A percentile compares a stretch with the other conserved stretches of the same genome.
phyloP scores from a whole-genome alignment of 225 moss, liverwort and hornwort genomes.

The Thuidium tamariscinum region DNA sequence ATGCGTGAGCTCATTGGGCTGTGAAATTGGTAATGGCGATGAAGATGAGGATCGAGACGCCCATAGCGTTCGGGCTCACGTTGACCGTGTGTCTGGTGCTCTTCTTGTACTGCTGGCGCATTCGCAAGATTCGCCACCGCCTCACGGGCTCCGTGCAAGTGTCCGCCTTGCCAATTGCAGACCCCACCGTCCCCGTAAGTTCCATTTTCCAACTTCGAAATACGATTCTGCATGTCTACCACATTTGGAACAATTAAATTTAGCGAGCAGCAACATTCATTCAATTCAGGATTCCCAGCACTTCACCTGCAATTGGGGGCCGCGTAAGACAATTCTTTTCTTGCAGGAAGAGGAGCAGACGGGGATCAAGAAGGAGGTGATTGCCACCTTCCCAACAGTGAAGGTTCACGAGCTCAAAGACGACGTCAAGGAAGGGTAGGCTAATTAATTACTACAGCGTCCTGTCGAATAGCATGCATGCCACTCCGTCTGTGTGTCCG shows the following conservation, averaged over 20 bases:
- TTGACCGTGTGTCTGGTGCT: slow-evolving; percentile 29
- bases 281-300: neutral
- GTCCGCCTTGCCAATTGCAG: slow-evolving; percentile 16
- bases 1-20: neutral
- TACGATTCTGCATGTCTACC: neutral
- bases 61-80: slow-evolving; percentile 40
- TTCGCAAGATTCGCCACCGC: slow-evolving; percentile 24
- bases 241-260: neutral
- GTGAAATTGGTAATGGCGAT: neutral
- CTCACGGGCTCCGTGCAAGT: slow-evolving; percentile 38
- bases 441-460: neutral
- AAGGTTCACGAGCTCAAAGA: slow-evolving; percentile 24
- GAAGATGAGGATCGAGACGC: slow-evolving; percentile 26
- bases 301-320: neutral
- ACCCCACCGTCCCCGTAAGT: neutral
- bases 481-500: neutral
- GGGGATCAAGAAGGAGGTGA: slow-evolving; percentile 33
- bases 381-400: slow-evolving; percentile 36
- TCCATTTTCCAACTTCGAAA: neutral
- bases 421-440: slow-evolving; percentile 40
- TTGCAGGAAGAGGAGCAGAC: slow-evolving; percentile 17
- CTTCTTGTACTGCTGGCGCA: slow-evolving; percentile 50
- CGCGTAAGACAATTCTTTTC: neutral
- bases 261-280: neutral
- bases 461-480: neutral